Conservation (phyloP, 106 monocot species). For the Alisma plantagoaquatica region DNA sequence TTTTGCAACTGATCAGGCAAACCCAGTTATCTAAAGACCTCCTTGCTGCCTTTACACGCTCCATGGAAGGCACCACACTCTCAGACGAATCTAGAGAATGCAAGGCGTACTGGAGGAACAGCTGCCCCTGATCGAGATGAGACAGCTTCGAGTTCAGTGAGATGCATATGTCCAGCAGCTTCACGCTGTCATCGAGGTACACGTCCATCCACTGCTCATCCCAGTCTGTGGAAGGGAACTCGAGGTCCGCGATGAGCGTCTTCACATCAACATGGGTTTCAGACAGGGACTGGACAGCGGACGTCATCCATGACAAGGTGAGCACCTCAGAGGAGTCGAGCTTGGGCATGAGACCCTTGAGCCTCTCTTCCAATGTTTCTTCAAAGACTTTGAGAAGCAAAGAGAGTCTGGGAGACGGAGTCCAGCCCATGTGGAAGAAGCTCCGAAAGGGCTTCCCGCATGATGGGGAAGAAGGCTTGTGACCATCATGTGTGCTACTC, state of each 20-base stretch:
- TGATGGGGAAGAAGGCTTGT: slow-evolving; percentile 25
- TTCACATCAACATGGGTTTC: slow-evolving; percentile 44
- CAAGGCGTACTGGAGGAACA: slow-evolving; percentile 42
- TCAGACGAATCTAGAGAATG: slow-evolving; percentile 32
- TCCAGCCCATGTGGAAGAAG: slow-evolving; percentile 34
- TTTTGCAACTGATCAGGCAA: slow-evolving; percentile 12
- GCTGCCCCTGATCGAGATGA: slow-evolving; percentile 46
- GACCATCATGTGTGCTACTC: slow-evolving; percentile 59
- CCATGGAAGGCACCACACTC: slow-evolving; percentile 15
- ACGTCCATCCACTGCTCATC: slow-evolving; percentile 72
- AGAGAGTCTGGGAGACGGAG: slow-evolving; percentile 32
- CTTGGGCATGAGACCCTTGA: slow-evolving; percentile 45
- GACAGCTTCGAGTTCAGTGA: slow-evolving; percentile 64
- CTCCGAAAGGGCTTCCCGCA: slow-evolving; percentile 64
- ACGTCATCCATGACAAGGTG: slow-evolving; percentile 62
- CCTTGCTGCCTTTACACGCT: slow-evolving; percentile 23
- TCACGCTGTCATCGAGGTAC: slow-evolving; percentile 70
- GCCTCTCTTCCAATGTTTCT: slow-evolving; percentile 35
- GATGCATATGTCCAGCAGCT: slow-evolving; percentile 79
- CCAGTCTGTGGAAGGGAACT: slow-evolving; percentile 80
- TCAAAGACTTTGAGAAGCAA: slow-evolving; percentile 38
- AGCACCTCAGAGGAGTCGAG: slow-evolving; percentile 32
- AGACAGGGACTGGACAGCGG: slow-evolving; percentile 37
- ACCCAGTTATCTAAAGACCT: slow-evolving; percentile 47
- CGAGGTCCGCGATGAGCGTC: slow-evolving; percentile 51